These are phyloP conservation scores for Annona squamosa DNA, from an alignment of 164 flowering plant genomes.

Conservation along the genomic window DNA sequence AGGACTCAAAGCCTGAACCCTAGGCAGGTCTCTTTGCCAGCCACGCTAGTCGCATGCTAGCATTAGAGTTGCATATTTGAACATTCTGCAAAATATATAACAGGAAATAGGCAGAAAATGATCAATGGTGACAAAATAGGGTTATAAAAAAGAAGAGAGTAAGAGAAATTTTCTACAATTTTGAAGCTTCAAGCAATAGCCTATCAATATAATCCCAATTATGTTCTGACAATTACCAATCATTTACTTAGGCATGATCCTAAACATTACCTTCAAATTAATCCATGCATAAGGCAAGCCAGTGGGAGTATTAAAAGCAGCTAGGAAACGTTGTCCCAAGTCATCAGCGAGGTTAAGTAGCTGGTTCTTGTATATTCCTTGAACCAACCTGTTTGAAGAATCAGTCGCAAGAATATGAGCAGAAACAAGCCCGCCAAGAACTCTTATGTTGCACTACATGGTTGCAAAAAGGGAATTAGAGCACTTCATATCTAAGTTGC, in stretches of 20 bases:
- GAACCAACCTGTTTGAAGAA: conserved; percentile 63
- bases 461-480: conserved; percentile 29
- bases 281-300: conserved; percentile 99
- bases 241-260: conserved; percentile 2
- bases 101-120: not conserved
- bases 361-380: conserved; percentile 64
- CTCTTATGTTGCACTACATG: conserved; percentile 98
- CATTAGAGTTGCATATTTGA: too few relatives aligned
- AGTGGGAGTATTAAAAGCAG: conserved; percentile 86
- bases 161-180: not conserved
- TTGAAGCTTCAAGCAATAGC: not conserved
- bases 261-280: conserved; percentile 71
- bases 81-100: not conserved
- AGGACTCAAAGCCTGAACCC: too few relatives aligned
- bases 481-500: conserved; percentile 4
- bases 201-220: not conserved
- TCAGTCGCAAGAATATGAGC: conserved; percentile 99
- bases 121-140: not conserved
- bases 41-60: too few relatives aligned
- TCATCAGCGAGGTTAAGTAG: conserved; percentile 81
- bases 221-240: not conserved
- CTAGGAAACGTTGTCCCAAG: conserved; percentile 75
- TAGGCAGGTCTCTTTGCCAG: too few relatives aligned
- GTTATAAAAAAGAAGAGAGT: not conserved
- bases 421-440: conserved; percentile 99